Evolutionary conservation across 441 rosid genomes (phyloP), one percentile per base, ranked within the genome.

Genomic region (Arabidopsis lyrata): DNA sequence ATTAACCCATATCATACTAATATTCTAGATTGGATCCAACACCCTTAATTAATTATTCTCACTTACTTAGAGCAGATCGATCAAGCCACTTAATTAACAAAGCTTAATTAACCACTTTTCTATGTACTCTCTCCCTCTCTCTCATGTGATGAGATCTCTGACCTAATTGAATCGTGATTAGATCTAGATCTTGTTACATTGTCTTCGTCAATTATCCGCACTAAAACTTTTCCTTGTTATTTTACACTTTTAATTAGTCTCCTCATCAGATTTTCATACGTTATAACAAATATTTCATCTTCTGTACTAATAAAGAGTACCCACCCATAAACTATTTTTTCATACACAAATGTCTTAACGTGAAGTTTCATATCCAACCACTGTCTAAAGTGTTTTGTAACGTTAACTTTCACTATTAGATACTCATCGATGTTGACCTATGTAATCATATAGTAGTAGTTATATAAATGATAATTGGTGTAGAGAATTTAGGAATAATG

Each of bases 101-200:
- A 66, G 44, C 29, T 49, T 57, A 66, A 66, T n/a, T n/a, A n/a
- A n/a, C n/a, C n/a, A n/a, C n/a, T n/a, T n/a, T n/a, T n/a, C 24
- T 22, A 22, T 22, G 24, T 22, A 22, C 24, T 45, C 4, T 22
- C 7, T 15, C 18, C 20, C 34, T 62, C 57, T 45, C n/a, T 29
- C 72, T 49, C 55, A 52, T 59, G 68, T 20, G 78, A 62, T 75
- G 74, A 61, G 74, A 68, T 75, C 63, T 60, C 56, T 67, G 62
- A 67, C 49, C 62, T 67, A 60, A 67, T 67, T 32, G 27, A 34
- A 60, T 49, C 63, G 35, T 49, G 63, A 55, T 60, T 67, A 75
- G 78, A 66, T 66, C 59, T 49, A 38, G 70, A 75, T 67, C 78
- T 59, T 49, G 54, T 67, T 58, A 36, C 53, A 29, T 24, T 35